Base-by-base conservation (phyloP, 2,329 filamentous ascomycete genomes). In the Fusarium sp. region DNA sequence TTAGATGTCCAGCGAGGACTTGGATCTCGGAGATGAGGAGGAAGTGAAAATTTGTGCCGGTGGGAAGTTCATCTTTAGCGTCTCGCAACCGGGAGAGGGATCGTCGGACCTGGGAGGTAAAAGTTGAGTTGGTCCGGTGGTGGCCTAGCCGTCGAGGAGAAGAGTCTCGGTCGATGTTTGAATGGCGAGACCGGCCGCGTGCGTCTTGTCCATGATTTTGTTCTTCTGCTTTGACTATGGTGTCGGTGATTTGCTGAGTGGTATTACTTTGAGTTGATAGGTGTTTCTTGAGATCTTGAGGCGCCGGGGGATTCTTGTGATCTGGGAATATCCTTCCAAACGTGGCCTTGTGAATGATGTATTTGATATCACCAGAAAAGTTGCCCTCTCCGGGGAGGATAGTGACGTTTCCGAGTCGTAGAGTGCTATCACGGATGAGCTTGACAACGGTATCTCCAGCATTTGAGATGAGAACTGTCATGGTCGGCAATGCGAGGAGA, bases 381-480 rank as follows among this genome's bases (percentile, higher is more conserved):
- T 83, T 82, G 6, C 78, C 78, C 42, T 90, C 87, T 6, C 86
- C 84, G 0, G 88, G 88, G 1, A 90, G 75, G 58, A 90, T 89
- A 4, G 88, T 90, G 50, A 89, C 78, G 40, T 84, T 86, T 61
- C 87, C 88, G 0, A 90, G 73, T 29, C 81, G 79, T 23, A 89
- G 79, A 0, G 87, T 90, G 4, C 81, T 76, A 59, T 90, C 86
- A 10, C 83, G 81, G 59, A 90, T 78, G 4, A 81, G 79, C 71
- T 87, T 88, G 49, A 97, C 90, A 18, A 97, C 86, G 0, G 94
- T 97, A 74, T 96, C 91, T 23, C 91, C 92, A 64, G 96, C 91
- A 70, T 94, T 91, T 10, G 89, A 91, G 68, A 96, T 91, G 11
- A 97, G 85, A 16, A 97, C 90, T 0, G 94, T 97, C 86, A 94